Evolutionary conservation across 1,139 yeast genomes (phyloP).

Genomic region (Magnusiomyces suaveolens): DNA sequence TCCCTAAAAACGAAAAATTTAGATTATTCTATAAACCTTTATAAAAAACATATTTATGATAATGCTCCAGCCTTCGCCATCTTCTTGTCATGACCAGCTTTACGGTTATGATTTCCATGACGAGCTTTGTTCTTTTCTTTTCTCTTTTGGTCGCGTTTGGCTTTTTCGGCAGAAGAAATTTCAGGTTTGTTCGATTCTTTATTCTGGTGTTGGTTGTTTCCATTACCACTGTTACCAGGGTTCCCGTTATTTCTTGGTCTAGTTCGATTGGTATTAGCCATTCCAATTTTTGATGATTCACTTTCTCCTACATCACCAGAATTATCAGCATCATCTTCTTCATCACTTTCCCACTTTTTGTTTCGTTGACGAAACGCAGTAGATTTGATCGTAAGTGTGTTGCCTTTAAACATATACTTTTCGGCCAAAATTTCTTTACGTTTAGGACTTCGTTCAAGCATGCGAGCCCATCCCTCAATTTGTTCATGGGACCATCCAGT

Average conservation of each 20-base stretch:
- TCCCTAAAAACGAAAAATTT: too few species aligned
- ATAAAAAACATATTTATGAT: too few species aligned
- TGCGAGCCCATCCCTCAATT: conserved; percentile 85
- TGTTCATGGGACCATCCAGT: conserved; percentile 80
- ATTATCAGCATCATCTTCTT: background rate
- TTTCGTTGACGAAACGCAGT: conserved; percentile 5
- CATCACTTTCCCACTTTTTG: conserved; percentile 4
- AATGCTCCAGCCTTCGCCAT: conserved; percentile 27
- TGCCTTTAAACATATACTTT: conserved; percentile 38
- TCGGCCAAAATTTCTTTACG: conserved; percentile 50
- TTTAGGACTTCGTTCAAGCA: conserved; percentile 56
- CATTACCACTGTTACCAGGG: conserved; percentile 9
- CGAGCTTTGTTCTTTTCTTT: conserved; percentile 51
- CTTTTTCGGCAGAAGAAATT: conserved; percentile 30
- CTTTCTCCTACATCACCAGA: background rate
- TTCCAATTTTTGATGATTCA: background rate
- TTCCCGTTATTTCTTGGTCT: conserved; percentile 5
- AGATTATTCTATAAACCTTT: too few species aligned
- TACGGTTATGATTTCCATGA: conserved; percentile 56
- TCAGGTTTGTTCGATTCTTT: conserved; percentile 23
- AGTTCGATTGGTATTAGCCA: too few species aligned
- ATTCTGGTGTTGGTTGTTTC: conserved; percentile 5
- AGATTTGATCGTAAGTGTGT: conserved; percentile 1
- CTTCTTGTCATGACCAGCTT: conserved; percentile 51
- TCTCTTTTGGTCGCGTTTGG: conserved; percentile 10